Percentiles rank a stretch among this genome's conserved stretches.
Conservation (phyloP, 768 basidiomycete genomes). For the Porphyrellus cyaneotinctus region DNA sequence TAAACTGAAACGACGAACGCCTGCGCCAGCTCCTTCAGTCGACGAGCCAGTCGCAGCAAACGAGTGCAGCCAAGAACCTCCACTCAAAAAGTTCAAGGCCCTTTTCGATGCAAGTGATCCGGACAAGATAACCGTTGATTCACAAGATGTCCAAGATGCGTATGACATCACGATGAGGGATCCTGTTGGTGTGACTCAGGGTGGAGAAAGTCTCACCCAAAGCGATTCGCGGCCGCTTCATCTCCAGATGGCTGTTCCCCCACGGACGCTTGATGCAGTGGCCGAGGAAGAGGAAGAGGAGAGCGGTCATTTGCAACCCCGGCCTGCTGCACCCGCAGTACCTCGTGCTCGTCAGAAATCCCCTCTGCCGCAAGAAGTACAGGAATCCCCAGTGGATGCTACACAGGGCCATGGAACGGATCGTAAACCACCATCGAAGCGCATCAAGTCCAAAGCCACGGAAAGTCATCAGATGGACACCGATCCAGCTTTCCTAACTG, state of each 20-base stretch:
- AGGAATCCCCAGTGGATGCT: not conserved
- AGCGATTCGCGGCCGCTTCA: conserved; percentile 17
- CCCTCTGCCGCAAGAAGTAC: not conserved
- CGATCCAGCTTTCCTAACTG: conserved; percentile 67
- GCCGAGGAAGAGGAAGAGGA: conserved; percentile 57
- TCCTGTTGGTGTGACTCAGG: conserved; percentile 13
- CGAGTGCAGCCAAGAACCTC: conserved; percentile 40
- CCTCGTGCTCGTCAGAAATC: conserved; percentile 1
- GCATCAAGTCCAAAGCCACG: conserved; percentile 1
- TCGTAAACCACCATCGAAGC: conserved; percentile 6
- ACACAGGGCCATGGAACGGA: conserved; percentile 27
- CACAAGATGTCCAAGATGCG: conserved; percentile 10
- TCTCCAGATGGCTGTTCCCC: conserved; percentile 1
- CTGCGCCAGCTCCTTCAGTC: conserved; percentile 25
- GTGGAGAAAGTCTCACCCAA: conserved; percentile 26
- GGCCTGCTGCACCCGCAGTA: not conserved
- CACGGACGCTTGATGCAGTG: conserved; percentile 32
- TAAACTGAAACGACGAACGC: conserved; percentile 55
- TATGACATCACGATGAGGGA: conserved; percentile 8
- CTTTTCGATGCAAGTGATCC: conserved; percentile 67
- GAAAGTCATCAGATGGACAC: conserved; percentile 39
- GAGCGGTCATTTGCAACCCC: conserved; percentile 15
- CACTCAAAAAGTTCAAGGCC: conserved; percentile 65
- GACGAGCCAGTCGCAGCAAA: conserved; percentile 16
- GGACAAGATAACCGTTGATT: conserved; percentile 33